Evolutionary conservation across 208 protist species (phyloP).

Genomic region (Acanthamoeba healyi): DNA sequence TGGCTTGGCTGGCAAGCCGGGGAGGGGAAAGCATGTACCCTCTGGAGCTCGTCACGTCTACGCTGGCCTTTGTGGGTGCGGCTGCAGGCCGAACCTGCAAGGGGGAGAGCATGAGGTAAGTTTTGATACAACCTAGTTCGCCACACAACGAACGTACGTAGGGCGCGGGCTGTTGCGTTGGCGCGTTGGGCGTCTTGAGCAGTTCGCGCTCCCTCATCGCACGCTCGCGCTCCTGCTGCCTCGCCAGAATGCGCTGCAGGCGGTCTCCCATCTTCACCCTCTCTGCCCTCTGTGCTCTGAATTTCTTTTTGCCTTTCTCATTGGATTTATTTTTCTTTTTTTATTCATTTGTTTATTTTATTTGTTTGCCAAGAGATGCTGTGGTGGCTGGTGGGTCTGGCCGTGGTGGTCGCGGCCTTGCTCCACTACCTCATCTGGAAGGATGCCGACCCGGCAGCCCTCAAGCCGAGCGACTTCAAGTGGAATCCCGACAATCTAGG

Average conservation of each 20-base stretch:
- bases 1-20: neutral
- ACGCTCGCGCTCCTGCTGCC: conserved; percentile 2
- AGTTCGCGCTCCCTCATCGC: neutral
- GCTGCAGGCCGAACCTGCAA: too few species aligned
- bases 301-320: neutral
- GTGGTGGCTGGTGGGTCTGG: neutral
- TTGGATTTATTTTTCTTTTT: neutral
- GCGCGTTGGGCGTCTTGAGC: neutral
- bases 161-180: neutral
- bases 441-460: conserved; percentile 29
- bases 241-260: conserved; percentile 5
- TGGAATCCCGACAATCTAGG: conserved; percentile 18
- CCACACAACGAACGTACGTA: neutral
- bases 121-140: neutral
- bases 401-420: neutral
- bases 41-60: too few species aligned
- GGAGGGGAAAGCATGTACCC: too few species aligned
- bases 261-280: neutral
- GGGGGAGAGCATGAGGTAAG: neutral
- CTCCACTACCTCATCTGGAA: conserved; percentile 67
- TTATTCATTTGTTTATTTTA: neutral
- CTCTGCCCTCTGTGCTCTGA: neutral
- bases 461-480: conserved; percentile 1
- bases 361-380: neutral
- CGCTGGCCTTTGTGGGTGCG: too few species aligned